Evolutionary conservation across 2,329 filamentous ascomycete species (phyloP), one percentile per base, ranked within the genome.

Genomic region (Scytalidium sp.): DNA sequence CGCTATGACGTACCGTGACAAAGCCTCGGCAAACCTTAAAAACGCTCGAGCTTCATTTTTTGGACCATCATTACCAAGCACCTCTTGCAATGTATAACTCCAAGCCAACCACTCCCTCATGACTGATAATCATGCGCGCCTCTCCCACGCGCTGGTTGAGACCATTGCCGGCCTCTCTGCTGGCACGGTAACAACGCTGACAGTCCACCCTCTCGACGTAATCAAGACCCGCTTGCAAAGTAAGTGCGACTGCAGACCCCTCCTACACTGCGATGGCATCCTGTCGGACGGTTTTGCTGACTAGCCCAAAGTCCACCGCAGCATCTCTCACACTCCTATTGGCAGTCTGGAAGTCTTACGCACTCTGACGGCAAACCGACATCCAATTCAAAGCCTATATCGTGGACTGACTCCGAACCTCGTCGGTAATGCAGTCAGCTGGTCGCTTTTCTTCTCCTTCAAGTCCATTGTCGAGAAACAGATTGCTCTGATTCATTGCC

Each of bases 171-270:
- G 94, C 60, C 87, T 99, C 69, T 88, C 87, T 56, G 94, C 94
- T 52, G 94, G 94, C 54, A 80, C 90, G 50, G 80, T 91, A 60
- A 88, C 92, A 47, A 97, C 94, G 20, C 78, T 97, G 44, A 85
- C 84, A 50, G 87, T 94, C 46, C 93, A 97, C 67, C 94, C 94
- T 25, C 83, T 99, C 52, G 94, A 99, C 72, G 85, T 99, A 56
- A 85, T 97, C 67, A 99, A 99, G 78, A 97, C 93, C 53, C 87
- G 94, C 56, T 84, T 99, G 66, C 94, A 99, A 74, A 85, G 89
- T 91, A 73, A n/a, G n/a, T n/a, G n/a, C n/a, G n/a, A n/a, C n/a
- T 51, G 73, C 65, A 36, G 19, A 42, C 43, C 21, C 29, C 22
- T 27, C 50, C 49, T 22, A 25, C 27, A n/a, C 19, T 22, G 22